Evolutionary conservation across 805 yeast species (phyloP).

Genomic region (Metschnikowia reukaufii): DNA sequence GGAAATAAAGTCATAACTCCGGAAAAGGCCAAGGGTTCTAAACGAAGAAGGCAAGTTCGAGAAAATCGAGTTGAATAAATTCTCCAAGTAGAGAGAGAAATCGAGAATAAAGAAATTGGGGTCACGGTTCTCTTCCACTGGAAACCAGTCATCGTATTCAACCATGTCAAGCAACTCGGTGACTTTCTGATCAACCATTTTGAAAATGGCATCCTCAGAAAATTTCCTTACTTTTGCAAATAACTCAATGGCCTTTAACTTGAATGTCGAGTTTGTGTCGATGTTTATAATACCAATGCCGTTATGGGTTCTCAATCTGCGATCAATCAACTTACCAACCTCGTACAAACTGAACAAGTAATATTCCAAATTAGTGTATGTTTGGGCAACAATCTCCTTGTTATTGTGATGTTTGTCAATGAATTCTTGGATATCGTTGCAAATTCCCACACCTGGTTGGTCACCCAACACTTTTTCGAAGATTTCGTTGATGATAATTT

Average conservation of each 20-base stretch:
- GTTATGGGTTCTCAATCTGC: conserved; percentile 36
- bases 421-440: conserved; percentile 55
- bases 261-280: conserved; percentile 38
- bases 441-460: conserved; percentile 51
- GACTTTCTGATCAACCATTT: conserved; percentile 77
- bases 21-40: conserved; percentile 73
- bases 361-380: conserved; percentile 82
- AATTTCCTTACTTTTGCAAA: conserved; percentile 60
- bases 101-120: conserved; percentile 79
- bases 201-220: conserved; percentile 80
- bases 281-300: conserved; percentile 42
- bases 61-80: conserved; percentile 81
- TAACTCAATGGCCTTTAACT: conserved; percentile 50
- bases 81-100: conserved; percentile 80
- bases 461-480: conserved; percentile 68
- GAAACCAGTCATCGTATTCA: conserved; percentile 78
- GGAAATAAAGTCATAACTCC: conserved; percentile 84
- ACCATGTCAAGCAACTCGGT: conserved; percentile 79
- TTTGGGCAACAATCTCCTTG: conserved; percentile 89
- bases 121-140: conserved; percentile 49
- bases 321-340: conserved; percentile 50
- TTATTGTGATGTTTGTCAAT: conserved; percentile 66
- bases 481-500: conserved; percentile 57
- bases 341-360: conserved; percentile 75
- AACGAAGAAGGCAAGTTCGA: conserved; percentile 77